Conservation (phyloP, 495 filamentous ascomycete genomes). For the Penicillium arizonense region DNA sequence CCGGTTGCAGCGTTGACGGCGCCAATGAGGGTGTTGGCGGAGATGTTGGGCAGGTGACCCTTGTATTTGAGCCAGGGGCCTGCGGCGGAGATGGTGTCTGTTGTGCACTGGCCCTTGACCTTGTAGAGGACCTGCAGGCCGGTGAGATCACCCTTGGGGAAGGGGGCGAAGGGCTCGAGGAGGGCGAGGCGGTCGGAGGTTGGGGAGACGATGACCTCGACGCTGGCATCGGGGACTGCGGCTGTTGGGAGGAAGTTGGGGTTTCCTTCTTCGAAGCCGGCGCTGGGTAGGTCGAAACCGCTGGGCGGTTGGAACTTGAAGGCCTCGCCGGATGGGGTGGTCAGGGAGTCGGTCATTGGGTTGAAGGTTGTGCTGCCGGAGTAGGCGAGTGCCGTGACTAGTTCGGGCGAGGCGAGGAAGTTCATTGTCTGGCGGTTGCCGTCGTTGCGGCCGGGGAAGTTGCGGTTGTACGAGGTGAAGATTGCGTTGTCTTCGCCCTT, state of each 20-base stretch:
- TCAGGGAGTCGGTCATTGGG: conserved; percentile 82
- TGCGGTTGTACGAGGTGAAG: conserved; percentile 96
- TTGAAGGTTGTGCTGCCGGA: conserved; percentile 94
- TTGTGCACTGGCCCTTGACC: conserved; percentile 95
- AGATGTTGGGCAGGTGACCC: conserved; percentile 96
- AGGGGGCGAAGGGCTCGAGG: conserved; percentile 86
- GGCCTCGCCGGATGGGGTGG: conserved; percentile 72
- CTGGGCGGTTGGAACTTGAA: conserved; percentile 86
- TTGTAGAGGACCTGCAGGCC: conserved; percentile 78
- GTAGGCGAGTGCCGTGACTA: conserved; percentile 95
- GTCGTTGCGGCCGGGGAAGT: conserved; percentile 96
- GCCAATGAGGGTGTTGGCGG: conserved; percentile 91
- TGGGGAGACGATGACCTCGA: conserved; percentile 71
- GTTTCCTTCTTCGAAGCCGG: conserved; percentile 79
- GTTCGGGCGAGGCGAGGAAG: conserved; percentile 93
- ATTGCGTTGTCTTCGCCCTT: conserved; percentile 94
- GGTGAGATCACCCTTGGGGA: conserved; percentile 71
- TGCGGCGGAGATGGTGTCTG: conserved; percentile 96
- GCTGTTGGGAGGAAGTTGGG: conserved; percentile 70
- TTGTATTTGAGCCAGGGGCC: conserved; percentile 99
- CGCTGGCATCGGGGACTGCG: conserved; percentile 57
- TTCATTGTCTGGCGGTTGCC: conserved; percentile 97
- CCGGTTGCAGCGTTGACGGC: conserved; percentile 88
- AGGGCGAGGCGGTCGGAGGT: conserved; percentile 84
- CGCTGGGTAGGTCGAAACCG: conserved; percentile 71